phyloP scores from a whole-genome alignment of 2,329 filamentous ascomycete species.

The Diaporthe nobilis region DNA sequence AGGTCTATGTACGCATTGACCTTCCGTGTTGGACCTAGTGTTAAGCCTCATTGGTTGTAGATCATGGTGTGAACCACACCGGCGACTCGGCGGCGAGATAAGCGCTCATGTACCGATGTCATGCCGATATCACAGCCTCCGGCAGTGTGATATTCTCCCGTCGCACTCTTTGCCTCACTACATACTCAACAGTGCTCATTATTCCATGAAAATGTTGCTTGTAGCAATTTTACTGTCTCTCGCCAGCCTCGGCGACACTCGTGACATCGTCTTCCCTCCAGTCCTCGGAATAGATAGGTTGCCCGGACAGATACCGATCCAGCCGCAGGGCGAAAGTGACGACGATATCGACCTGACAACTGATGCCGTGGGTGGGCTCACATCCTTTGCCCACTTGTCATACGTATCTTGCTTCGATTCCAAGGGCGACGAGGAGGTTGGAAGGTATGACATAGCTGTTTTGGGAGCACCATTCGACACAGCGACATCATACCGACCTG shows the following conservation, averaged over 20 bases:
- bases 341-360: slow-evolving; percentile 37
- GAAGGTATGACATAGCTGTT: slow-evolving; percentile 50
- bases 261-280: slow-evolving; percentile 38
- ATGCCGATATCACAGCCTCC: not conserved
- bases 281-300: slow-evolving; percentile 25
- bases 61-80: not conserved
- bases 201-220: not conserved
- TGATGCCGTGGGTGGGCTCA: slow-evolving; percentile 31
- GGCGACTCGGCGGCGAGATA: not conserved
- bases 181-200: not conserved
- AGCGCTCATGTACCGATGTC: not conserved
- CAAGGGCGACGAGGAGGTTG: slow-evolving; percentile 25
- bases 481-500: slow-evolving; percentile 51
- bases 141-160: not conserved
- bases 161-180: not conserved
- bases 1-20: not conserved
- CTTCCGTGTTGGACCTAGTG: slow-evolving; percentile 10
- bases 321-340: slow-evolving; percentile 13
- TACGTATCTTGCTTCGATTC: slow-evolving; percentile 32
- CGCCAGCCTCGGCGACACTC: not conserved
- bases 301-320: slow-evolving; percentile 26
- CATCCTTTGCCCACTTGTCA: slow-evolving; percentile 35
- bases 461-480: slow-evolving; percentile 63
- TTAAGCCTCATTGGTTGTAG: not conserved
- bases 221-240: not conserved